These are phyloP conservation scores for Auricularia sp. DNA, from an alignment of 768 basidiomycete genomes.

Conservation along the genomic window DNA sequence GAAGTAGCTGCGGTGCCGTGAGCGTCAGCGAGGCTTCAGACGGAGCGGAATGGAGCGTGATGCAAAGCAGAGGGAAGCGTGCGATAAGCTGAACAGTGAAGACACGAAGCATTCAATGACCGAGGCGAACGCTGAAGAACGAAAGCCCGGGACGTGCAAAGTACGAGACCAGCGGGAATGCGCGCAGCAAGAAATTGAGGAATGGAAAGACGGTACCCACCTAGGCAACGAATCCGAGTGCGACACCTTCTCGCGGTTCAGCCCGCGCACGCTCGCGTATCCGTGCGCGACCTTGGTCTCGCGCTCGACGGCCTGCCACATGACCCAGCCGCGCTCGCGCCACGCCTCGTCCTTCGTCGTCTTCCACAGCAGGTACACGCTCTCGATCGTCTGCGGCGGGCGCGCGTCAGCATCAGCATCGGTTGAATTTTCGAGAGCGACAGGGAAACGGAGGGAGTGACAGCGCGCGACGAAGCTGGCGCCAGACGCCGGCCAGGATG, in stretches of 20 bases:
- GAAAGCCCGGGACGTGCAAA: background rate
- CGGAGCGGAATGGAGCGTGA: too few species aligned
- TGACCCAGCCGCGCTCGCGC: slow-evolving; percentile 19
- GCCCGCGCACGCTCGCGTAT: slow-evolving; percentile 11
- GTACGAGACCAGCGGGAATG: background rate
- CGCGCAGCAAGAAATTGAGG: too few species aligned
- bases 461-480: background rate
- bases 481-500: too few species aligned
- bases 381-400: slow-evolving; percentile 10
- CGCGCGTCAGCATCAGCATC: background rate
- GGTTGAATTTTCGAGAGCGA: background rate
- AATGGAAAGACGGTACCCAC: slow-evolving; percentile 2
- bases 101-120: too few species aligned
- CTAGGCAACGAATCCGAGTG: slow-evolving; percentile 7
- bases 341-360: slow-evolving; percentile 14
- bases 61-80: too few species aligned
- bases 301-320: slow-evolving; percentile 15
- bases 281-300: slow-evolving; percentile 11
- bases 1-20: slow-evolving; percentile 8
- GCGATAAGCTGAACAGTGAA: too few species aligned
- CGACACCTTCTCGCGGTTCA: background rate
- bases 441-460: background rate
- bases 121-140: background rate
- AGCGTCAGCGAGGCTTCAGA: background rate
- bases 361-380: slow-evolving; percentile 5